Conservation (phyloP, 2,329 filamentous ascomycete genomes). For the Colletotrichum echinochloae region DNA sequence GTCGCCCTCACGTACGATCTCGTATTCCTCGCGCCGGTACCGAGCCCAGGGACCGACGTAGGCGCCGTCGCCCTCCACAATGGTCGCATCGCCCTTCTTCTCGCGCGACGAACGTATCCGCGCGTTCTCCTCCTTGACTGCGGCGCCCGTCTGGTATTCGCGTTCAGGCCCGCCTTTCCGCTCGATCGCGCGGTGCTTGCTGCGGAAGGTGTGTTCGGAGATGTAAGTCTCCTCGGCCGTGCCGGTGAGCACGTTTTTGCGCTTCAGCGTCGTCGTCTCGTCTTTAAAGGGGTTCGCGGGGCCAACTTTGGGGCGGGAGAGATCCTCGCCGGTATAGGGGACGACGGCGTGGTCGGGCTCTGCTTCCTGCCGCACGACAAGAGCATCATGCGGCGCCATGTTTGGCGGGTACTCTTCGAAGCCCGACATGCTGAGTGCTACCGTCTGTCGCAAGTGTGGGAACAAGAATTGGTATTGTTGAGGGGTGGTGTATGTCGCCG, state of each 20-base stretch:
- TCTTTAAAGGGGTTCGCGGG: slow-evolving; percentile 82
- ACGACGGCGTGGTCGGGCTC: slow-evolving; percentile 71
- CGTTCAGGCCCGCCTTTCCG: slow-evolving; percentile 69
- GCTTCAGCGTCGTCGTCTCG: slow-evolving; percentile 71
- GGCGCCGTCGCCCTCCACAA: slow-evolving; percentile 87
- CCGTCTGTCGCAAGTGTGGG: slow-evolving; percentile 6
- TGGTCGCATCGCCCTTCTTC: slow-evolving; percentile 83
- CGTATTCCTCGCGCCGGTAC: slow-evolving; percentile 79
- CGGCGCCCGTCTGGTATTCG: slow-evolving; percentile 64
- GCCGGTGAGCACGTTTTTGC: slow-evolving; percentile 87
- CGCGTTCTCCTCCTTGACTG: slow-evolving; percentile 78
- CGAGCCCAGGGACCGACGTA: slow-evolving; percentile 97
- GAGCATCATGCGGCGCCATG: slow-evolving; percentile 73
- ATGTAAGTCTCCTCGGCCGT: slow-evolving; percentile 89
- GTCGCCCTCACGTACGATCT: slow-evolving; percentile 79
- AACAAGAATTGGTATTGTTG: slow-evolving; percentile 27
- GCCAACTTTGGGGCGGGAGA: slow-evolving; percentile 74
- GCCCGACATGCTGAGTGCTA: slow-evolving; percentile 63
- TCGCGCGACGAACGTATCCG: slow-evolving; percentile 80
- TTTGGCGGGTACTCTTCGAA: slow-evolving; percentile 75
- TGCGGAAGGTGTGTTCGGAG: slow-evolving; percentile 90
- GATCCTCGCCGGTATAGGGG: slow-evolving; percentile 77
- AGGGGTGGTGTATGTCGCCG: slow-evolving; percentile 31
- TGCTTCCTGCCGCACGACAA: slow-evolving; percentile 68
- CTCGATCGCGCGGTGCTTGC: slow-evolving; percentile 87